Base-by-base conservation (phyloP, 108 stramenopile genomes). In the Nitzschia palea region DNA sequence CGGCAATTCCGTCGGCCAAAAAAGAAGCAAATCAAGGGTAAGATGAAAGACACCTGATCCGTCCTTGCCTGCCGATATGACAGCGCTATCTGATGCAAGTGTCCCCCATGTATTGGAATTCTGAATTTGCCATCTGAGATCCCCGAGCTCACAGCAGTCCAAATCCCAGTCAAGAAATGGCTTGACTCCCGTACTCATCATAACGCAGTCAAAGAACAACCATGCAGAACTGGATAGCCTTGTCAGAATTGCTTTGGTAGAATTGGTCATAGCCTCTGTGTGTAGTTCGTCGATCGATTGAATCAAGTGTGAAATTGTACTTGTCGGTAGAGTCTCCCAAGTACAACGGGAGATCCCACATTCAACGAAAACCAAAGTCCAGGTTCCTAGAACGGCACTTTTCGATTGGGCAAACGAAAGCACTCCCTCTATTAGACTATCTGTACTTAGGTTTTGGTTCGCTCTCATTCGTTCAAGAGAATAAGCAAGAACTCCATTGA, bases 391-490 rank as follows among this genome's bases (percentile, higher is more conserved):
- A 3, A 64, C 53, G 15, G 45, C 23, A 56, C 31, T 62, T 4
- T 56, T 44, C 25, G 68, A 51, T n/a, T 63, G 30, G 23, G 64
- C 18, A 34, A 69, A 64, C 14, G 40, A 22, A 4, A 69, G 62
- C 37, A 76, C 28, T 20, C 32, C 20, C 32, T 29, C 22, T 3
- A 55, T 31, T 17, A 62, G 0, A 0, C 18, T 4, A 3, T 44
- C 30, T 2, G 32, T 40, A 2, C 44, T 30, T 31, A 69, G 33
- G 9, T 22, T 28, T 12, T 28, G 20, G 40, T 69, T 64, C 32
- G 65, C 59, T 22, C 69, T 54, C 4, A 78, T 18, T 9, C 74
- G 51, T 60, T 69, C 67, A 2, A 69, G 28, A 3, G 62, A 67
- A 54, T 62, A 35, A 20, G 45, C 18, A 34, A 69, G 40, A 28